A percentile compares a stretch with the other conserved stretches of the same genome.
Conservation (phyloP, 208 protist genomes). For the Tritrichomonas foetus region DNA sequence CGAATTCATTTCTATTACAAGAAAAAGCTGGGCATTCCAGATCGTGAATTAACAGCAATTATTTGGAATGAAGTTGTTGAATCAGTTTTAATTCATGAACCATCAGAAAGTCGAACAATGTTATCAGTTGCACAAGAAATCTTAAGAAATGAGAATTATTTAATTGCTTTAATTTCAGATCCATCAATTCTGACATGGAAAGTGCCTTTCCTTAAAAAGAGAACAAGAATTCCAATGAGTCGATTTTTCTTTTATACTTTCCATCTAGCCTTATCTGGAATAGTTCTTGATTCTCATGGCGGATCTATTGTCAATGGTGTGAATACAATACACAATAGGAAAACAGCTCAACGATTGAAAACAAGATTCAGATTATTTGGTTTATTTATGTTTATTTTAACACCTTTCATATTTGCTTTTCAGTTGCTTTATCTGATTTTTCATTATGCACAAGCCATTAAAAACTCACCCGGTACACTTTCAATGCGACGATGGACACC, state of each 20-base stretch:
- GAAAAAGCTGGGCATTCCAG: background rate
- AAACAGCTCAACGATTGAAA: background rate
- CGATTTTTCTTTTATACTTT: background rate
- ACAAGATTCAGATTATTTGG: background rate
- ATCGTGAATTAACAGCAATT: background rate
- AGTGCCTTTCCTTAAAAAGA: background rate
- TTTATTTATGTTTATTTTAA: background rate
- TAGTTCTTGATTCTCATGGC: background rate
- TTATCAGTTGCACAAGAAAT: constrained; percentile 15
- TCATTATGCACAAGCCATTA: background rate
- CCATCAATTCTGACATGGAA: background rate
- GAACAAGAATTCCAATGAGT: background rate
- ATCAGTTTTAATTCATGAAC: background rate
- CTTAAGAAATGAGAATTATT: constrained; percentile 15
- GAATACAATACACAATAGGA: background rate
- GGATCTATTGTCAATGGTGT: background rate
- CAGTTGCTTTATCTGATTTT: background rate
- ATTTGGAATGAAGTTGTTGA: constrained; percentile 16
- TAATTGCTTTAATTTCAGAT: background rate
- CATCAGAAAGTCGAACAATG: background rate
- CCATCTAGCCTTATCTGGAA: background rate
- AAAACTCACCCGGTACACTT: background rate
- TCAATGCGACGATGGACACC: background rate
- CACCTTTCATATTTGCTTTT: background rate
- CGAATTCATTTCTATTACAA: background rate